Conservation (phyloP, 352 stramenopile species). For the Blastocystis sp. region DNA sequence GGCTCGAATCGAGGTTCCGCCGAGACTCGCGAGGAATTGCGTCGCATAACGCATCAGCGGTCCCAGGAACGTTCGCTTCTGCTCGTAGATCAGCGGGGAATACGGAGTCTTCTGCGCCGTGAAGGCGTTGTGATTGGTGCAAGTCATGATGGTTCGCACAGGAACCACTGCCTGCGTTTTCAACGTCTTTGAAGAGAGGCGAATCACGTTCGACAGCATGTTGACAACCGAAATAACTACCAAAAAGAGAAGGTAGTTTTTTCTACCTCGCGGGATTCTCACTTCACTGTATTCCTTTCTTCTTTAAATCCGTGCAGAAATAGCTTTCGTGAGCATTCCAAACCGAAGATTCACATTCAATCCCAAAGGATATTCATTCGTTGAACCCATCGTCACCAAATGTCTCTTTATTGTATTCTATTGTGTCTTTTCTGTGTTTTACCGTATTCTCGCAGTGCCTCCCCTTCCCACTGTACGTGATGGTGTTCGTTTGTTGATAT, state of each 20-base stretch:
- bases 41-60: slow-evolving; percentile 53
- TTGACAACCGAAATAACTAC: background rate
- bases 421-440: background rate
- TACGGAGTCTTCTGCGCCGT: background rate
- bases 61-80: slow-evolving; percentile 49
- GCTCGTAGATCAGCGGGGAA: background rate
- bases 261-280: too few relatives aligned
- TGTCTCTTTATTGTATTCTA: background rate
- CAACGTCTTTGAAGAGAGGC: background rate
- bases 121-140: slow-evolving; percentile 17
- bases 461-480: too few relatives aligned
- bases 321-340: too few relatives aligned
- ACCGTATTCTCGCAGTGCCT: too few relatives aligned
- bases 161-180: background rate
- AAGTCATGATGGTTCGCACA: slow-evolving; percentile 20
- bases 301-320: too few relatives aligned
- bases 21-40: slow-evolving; percentile 55
- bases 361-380: background rate
- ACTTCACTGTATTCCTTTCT: too few relatives aligned
- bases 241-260: too few relatives aligned
- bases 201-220: slow-evolving; percentile 6
- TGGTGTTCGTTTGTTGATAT: background rate
- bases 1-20: slow-evolving; percentile 55
- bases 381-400: too few relatives aligned
- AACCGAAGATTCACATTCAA: too few relatives aligned